A percentile compares a stretch with the other conserved stretches of the same genome.
Evolutionary conservation across 1,139 yeast species (phyloP).

Genomic region (Casaregolazyma lundiana): DNA sequence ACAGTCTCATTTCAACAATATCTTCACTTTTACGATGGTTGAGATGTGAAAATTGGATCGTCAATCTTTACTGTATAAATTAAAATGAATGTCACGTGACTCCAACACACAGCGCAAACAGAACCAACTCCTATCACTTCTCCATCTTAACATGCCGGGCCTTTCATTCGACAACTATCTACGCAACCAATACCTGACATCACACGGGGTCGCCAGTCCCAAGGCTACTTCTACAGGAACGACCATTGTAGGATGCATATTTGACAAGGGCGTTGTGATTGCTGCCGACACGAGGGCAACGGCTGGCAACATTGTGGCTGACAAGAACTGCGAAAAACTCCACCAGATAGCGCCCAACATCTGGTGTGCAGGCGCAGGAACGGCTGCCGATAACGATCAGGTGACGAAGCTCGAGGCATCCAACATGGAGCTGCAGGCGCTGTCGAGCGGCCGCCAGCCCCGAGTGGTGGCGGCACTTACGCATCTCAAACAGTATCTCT

Average conservation of each 20-base stretch:
- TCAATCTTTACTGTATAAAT: no score
- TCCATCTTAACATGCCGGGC: slow-evolving; percentile 63
- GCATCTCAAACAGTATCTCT: slow-evolving; percentile 88
- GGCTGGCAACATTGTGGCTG: slow-evolving; percentile 92
- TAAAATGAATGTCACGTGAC: no score
- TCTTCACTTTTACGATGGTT: no score
- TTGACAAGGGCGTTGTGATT: slow-evolving; percentile 88
- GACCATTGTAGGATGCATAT: slow-evolving; percentile 93
- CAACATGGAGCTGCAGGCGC: slow-evolving; percentile 81
- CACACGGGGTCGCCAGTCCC: slow-evolving; percentile 72
- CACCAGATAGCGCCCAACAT: slow-evolving; percentile 89
- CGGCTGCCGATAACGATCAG: slow-evolving; percentile 99
- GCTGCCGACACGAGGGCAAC: slow-evolving; percentile 99
- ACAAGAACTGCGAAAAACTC: slow-evolving; percentile 93
- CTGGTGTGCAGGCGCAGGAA: slow-evolving; percentile 99
- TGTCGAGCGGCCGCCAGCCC: slow-evolving; percentile 79
- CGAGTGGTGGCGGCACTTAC: slow-evolving; percentile 92
- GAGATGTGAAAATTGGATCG: no score
- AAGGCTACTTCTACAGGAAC: slow-evolving; percentile 97
- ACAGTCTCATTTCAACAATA: no score
- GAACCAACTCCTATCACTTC: not conserved
- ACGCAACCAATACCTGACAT: slow-evolving; percentile 69
- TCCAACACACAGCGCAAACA: not conserved
- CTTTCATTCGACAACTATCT: slow-evolving; percentile 89
- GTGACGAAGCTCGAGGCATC: slow-evolving; percentile 90